phyloP scores from a whole-genome alignment of 2,329 filamentous ascomycete species.

The Ophiocordyceps camponoti-floridani region DNA sequence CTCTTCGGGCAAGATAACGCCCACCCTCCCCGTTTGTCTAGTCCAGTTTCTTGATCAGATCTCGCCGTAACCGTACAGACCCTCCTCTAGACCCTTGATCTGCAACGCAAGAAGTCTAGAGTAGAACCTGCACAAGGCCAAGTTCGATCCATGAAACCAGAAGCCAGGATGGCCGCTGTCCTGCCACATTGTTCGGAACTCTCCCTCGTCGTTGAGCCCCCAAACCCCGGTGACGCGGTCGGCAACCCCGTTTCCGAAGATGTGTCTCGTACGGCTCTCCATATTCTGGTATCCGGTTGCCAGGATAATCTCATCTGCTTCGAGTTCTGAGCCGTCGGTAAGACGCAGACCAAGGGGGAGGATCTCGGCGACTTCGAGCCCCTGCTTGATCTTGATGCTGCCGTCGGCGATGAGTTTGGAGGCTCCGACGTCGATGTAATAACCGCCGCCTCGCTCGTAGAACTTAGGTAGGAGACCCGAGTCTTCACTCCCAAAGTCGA shows the following conservation, averaged over 20 bases:
- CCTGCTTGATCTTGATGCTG: slow-evolving; percentile 44
- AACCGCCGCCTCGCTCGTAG: slow-evolving; percentile 47
- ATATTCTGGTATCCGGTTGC: slow-evolving; percentile 53
- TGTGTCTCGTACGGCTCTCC: slow-evolving; percentile 39
- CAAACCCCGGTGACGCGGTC: slow-evolving; percentile 40
- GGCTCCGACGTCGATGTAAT: slow-evolving; percentile 53
- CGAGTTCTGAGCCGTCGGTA: slow-evolving; percentile 34
- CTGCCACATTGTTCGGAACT: slow-evolving; percentile 40
- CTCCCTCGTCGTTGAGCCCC: slow-evolving; percentile 39
- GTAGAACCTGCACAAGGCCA: slow-evolving; percentile 43
- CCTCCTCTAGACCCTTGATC: slow-evolving; percentile 27
- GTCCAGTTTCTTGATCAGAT: not conserved
- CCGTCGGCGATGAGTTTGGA: slow-evolving; percentile 43
- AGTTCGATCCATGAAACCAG: slow-evolving; percentile 48
- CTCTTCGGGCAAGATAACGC: too few relatives aligned
- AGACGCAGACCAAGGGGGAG: slow-evolving; percentile 25
- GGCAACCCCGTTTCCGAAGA: slow-evolving; percentile 44
- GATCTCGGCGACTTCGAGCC: slow-evolving; percentile 34
- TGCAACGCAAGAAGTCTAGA: slow-evolving; percentile 35
- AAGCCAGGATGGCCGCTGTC: slow-evolving; percentile 43
- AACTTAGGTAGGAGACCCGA: slow-evolving; percentile 44
- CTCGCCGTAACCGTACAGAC: slow-evolving; percentile 16
- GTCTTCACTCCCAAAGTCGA: slow-evolving; percentile 38
- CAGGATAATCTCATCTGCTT: slow-evolving; percentile 45
- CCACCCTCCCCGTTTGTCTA: too few relatives aligned